Percentiles rank a stretch among this genome's conserved stretches.
Evolutionary conservation across 805 yeast genomes (phyloP).

Genomic region (Zygosaccharomyces siamensis): DNA sequence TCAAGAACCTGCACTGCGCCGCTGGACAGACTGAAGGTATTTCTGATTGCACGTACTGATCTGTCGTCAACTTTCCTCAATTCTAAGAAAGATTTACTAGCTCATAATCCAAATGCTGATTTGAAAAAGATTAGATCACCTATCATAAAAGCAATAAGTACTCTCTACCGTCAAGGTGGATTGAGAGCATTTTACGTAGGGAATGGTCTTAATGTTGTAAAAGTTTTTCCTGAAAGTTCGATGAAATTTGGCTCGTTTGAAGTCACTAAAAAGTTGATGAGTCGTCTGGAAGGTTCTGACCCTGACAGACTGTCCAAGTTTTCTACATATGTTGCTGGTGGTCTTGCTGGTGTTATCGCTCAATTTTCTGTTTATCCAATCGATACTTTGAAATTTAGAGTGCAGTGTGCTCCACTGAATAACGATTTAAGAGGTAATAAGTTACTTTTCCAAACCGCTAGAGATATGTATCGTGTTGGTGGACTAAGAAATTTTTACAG

Average conservation of each 20-base stretch:
- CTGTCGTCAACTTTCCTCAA: slow-evolving; percentile 63
- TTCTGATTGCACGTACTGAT: slow-evolving; percentile 86
- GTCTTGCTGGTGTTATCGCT: slow-evolving; percentile 90
- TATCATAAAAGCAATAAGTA: slow-evolving; percentile 69
- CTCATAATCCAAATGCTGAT: slow-evolving; percentile 39
- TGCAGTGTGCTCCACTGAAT: slow-evolving; percentile 86
- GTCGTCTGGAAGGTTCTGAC: slow-evolving; percentile 69
- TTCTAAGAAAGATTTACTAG: slow-evolving; percentile 45
- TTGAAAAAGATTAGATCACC: slow-evolving; percentile 61
- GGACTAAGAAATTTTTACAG: slow-evolving; percentile 77
- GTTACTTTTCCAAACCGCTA: slow-evolving; percentile 62
- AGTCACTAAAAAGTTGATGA: slow-evolving; percentile 69
- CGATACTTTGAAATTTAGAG: slow-evolving; percentile 87
- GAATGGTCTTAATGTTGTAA: slow-evolving; percentile 86
- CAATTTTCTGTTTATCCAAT: slow-evolving; percentile 93
- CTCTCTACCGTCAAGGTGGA: slow-evolving; percentile 87
- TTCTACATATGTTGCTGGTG: slow-evolving; percentile 90
- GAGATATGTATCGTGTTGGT: slow-evolving; percentile 70
- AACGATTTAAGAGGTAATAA: slow-evolving; percentile 55
- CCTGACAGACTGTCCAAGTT: slow-evolving; percentile 57
- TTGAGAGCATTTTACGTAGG: slow-evolving; percentile 86
- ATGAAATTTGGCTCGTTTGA: slow-evolving; percentile 97
- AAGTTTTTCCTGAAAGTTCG: slow-evolving; percentile 95
- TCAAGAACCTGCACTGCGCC: slow-evolving; percentile 97
- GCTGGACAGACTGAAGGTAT: slow-evolving; percentile 90